Conservation (phyloP, 306 rosid species). For the Comarum palustre region DNA sequence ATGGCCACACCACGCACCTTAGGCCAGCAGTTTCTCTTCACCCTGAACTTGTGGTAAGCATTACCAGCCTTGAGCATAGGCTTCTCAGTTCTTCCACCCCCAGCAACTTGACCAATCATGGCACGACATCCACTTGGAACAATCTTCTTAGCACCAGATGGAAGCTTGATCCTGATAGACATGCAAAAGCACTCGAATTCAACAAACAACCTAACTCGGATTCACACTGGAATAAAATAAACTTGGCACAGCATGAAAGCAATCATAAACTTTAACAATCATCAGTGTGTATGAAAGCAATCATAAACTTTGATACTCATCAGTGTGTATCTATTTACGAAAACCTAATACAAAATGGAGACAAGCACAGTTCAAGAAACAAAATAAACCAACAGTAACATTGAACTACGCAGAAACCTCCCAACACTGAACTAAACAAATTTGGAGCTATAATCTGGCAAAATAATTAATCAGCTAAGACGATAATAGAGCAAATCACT, state of each 20-base stretch:
- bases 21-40: constrained; percentile 29
- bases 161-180: constrained; percentile 21
- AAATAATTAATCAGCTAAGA: neutral
- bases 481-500: too few relatives aligned
- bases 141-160: constrained; percentile 25
- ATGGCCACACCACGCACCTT: constrained; percentile 29
- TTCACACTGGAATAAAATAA: too few relatives aligned
- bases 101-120: constrained; percentile 23
- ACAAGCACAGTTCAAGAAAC: neutral
- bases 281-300: too few relatives aligned
- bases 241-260: too few relatives aligned
- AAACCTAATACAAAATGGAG: too few relatives aligned
- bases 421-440: neutral
- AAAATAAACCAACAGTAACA: too few relatives aligned
- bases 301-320: too few relatives aligned
- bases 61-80: constrained; percentile 29
- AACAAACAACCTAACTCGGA: too few relatives aligned
- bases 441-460: neutral
- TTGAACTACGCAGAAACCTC: neutral
- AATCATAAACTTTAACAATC: too few relatives aligned
- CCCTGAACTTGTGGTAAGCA: constrained; percentile 25
- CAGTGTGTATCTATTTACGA: too few relatives aligned
- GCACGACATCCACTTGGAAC: constrained; percentile 25
- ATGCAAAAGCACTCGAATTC: neutral
- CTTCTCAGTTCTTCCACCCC: constrained; percentile 24